Conservation (phyloP, 805 yeast genomes). For the Metschnikowia reukaufii region DNA sequence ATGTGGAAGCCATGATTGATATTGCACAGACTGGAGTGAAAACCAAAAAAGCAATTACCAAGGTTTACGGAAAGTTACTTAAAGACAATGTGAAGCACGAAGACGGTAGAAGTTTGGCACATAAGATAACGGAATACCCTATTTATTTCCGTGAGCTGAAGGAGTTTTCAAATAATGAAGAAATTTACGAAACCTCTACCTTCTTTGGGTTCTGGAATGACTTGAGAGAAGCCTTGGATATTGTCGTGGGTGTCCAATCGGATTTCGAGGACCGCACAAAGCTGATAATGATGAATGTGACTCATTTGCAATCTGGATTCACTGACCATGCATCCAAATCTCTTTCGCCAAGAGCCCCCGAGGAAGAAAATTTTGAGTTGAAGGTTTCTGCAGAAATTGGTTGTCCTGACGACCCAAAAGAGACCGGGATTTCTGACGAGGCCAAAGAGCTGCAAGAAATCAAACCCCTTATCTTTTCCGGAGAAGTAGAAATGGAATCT, state of each 20-base stretch:
- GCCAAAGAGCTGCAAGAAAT: too few species aligned
- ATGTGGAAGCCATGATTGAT: neutral
- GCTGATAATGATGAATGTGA: neutral
- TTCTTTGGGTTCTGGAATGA: neutral
- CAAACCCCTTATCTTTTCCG: too few species aligned
- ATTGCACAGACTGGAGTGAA: neutral
- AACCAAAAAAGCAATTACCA: neutral
- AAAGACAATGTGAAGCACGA: neutral
- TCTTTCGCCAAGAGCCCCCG: neutral
- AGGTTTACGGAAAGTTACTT: neutral
- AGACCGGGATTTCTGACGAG: too few species aligned
- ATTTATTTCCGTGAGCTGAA: neutral
- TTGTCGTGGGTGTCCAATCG: neutral
- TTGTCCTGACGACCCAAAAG: too few species aligned
- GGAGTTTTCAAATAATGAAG: neutral
- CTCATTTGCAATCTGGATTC: neutral
- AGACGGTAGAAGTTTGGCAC: neutral
- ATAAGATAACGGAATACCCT: neutral
- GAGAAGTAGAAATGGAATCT: neutral
- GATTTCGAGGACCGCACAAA: neutral
- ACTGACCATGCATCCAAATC: neutral
- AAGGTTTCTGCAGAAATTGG: too few species aligned
- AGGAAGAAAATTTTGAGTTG: too few species aligned
- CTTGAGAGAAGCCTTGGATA: neutral
- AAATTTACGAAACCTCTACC: neutral